Base-by-base conservation (phyloP, 495 filamentous ascomycete genomes). In the Patellaria atrata region DNA sequence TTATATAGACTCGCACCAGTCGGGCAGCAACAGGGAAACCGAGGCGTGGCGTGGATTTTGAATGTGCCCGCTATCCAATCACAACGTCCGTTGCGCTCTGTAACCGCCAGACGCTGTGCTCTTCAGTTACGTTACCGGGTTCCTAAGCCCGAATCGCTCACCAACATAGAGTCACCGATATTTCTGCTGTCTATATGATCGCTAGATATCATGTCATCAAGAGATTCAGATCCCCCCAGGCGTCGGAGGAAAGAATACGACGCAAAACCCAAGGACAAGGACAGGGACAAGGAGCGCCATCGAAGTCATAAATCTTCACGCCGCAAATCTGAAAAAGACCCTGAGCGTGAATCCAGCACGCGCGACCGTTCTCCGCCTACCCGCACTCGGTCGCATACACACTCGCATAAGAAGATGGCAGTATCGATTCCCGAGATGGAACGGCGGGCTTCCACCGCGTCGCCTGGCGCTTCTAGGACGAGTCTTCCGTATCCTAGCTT, bases 401-500 rank as follows among this genome's bases (percentile, higher is more conserved):
- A 23, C 11, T 36, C 30, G 19, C 22, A 39, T 36, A 41, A 39
- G 25, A 47, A 40, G 27, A 44, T 46, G 27, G 28, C 53, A 16
- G 40, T 49, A 10, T n/a, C n/a, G n/a, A 54, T 59, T n/a, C 58
- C 58, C 11, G 58, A 62, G 44, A 50, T 59, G 54, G 56, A 60
- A 22, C 48, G 58, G 4, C 47, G 55, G 1, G 32, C 42, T 4
- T 48, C 49, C 3, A 47, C 32, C 19, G 27, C 36, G 16, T 58
- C 53, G 22, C 40, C 40, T 30, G 47, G 40, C 33, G 44, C 16
- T n/a, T 47, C 50, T 33, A 67, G 62, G 46, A 64, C 70, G 41
- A 82, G 68, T 60, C 54, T 80, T 15, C 76, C 83, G 9, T 94
- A 94, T 52, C 85, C 86, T 3, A 67, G 62, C 12, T 89, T 92